Evolutionary conservation across 805 yeast genomes (phyloP), one percentile per base, ranked within the genome.

Genomic region (Monosporozyma aquatica): DNA sequence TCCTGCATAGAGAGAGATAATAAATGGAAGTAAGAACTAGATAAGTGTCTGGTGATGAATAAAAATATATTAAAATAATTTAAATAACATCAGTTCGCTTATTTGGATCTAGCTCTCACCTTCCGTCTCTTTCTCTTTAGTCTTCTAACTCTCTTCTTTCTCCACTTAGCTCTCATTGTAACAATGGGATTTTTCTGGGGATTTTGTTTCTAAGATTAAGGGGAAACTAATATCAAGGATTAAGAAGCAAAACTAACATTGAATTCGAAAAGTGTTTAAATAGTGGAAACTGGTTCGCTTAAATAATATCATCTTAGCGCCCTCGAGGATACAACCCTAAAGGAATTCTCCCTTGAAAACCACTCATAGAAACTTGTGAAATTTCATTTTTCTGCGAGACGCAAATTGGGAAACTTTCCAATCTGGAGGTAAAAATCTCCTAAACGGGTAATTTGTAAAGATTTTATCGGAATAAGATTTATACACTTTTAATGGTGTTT

Each of bases 71-170:
- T 28, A 28, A 28, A 28, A n/a, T 18, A 18, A 32, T 15, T 18
- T 32, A 18, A 18, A 37, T 37, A 17, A 23, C 35, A 42, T 35
- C 21, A 11, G 38, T 64, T 66, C 82, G 84, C 78, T 83, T 83
- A 85, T 82, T 85, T 85, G 80, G 95, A 86, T 86, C 97, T 87
- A 76, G 97, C 97, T 86, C 97, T 87, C 68, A 90, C 96, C 95
- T 90, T 90, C 97, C 97, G 96, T 84, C 97, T 86, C 95, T 90
- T 90, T 81, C 97, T 87, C 86, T 90, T 90, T 71, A 90, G 85
- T 86, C 97, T 87, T 86, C 97, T 89, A 75, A 84, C 95, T 89
- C 97, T 90, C 95, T 90, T 90, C 85, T 90, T 90, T 85, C 96
- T 90, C 97, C 97, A 89, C 84, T 89, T 89, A 76, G 84, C 81